Evolutionary conservation across 2,329 filamentous ascomycete species (phyloP), one percentile per base, ranked within the genome.

Genomic region (Trichoderma hamatum): DNA sequence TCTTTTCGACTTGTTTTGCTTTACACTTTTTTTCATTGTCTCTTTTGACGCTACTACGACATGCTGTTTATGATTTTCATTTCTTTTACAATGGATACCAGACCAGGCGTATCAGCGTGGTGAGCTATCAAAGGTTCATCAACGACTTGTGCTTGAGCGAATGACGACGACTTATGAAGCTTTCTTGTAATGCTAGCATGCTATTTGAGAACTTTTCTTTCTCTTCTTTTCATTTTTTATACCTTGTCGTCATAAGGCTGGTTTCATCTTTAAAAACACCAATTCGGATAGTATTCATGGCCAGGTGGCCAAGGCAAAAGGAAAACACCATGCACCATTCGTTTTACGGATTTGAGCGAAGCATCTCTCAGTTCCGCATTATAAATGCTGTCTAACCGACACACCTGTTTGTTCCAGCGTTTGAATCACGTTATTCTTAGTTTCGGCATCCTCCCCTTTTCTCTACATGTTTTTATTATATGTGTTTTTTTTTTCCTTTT

Each of bases 361-460:
- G 36, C 32, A 46, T 43, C 24, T 34, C n/a, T 32, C 63, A 46
- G 19, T n/a, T 67, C 36, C 21, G 62, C 34, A 56, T 36, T 11
- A 58, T 51, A 26, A 55, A 39, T 11, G 16, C 24, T 46, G 49
- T 30, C 46, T 5, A 30, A 43, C 43, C 24, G 49, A 64, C 32
- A 64, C 32, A 43, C 52, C 28, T 69, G 68, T 39, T 43, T 69
- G 69, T 39, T 55, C n/a, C 24, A 55, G 54, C 34, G 54, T 43
- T 39, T 43, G 63, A 51, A 58, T 51, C 36, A 51, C 28, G 56
- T 30, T 67, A 54, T 49, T 43, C 28, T 51, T 43, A 59, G 39
- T 64, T 64, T 72, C 39, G 67, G 54, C 59, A 64, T 67, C 62
- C 68, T 70, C 69, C 71, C 70, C 55, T 61, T 68, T 70, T 70